Base-by-base conservation (phyloP, 768 basidiomycete genomes). In the Sarcodon sp. region DNA sequence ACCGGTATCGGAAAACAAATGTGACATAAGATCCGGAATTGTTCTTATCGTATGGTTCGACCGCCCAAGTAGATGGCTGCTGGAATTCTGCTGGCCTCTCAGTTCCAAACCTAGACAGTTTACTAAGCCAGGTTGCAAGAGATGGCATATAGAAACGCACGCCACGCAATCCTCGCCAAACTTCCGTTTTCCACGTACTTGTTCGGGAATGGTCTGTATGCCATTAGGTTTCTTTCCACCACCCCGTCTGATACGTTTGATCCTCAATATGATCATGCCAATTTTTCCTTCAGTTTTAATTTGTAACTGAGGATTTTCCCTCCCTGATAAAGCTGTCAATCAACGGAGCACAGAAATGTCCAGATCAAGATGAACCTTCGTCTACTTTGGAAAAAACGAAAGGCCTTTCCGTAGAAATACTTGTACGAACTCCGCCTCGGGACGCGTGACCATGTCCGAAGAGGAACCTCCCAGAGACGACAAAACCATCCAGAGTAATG, bases 1-100 rank as follows among this genome's bases (percentile, higher is more conserved):
- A 66, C 21, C 79, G 66, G 59, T 86, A 86, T 36, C 77, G 69
- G 58, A 85, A 87, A 3, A 75, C 65, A 56, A 86, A 86, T 12
- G 78, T 75, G 21, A 83, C 77, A 47, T 72, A 75, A n/a, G 79
- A 73, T 3, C 59, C 55, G 6, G 61, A 61, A 15, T 56, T 50
- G 12, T 61, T 57, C 27, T 63, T 58, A 32, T 75, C 73, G 53
- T 75, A 67, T 0, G 77, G 66, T 45, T 66, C 62, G 8, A 80
- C 69, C 3, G 63, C 58, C 79, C 78, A 83, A 8, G 82, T 86
- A 21, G 57, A 54, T 4, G 66, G 64, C 48, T 61, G 65, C 51
- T 77, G 79, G 27, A 61, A 57, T 15, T 61, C 61, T 7, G 69
- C 58, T 32, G 45, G 50, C 21, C 51, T 60, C 38, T 77, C 69